A percentile compares a stretch with the other conserved stretches of the same genome.
phyloP scores from a whole-genome alignment of 352 stramenopile genomes.

The Globisporangium nodosum region DNA sequence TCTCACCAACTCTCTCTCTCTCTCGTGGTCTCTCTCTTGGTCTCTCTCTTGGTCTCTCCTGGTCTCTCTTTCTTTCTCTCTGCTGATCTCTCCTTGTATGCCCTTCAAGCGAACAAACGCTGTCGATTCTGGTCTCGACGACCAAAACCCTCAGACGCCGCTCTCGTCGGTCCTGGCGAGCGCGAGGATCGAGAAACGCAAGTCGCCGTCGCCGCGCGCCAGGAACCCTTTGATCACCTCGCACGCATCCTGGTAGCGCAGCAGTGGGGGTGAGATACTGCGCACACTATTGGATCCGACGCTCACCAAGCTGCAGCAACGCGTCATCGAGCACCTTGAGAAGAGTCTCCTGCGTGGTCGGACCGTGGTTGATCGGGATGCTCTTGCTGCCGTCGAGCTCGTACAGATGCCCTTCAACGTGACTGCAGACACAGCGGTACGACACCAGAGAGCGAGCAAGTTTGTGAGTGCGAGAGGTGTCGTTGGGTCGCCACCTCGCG shows the following conservation, averaged over 20 bases:
- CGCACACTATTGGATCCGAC: too few species aligned
- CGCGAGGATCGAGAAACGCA: constrained; percentile 95
- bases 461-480: not conserved
- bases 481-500: not conserved
- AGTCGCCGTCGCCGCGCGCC: constrained; percentile 89
- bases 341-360: constrained; percentile 79
- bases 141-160: not conserved
- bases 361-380: constrained; percentile 91
- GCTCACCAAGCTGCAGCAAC: too few species aligned
- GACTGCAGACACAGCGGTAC: constrained; percentile 21
- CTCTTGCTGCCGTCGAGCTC: constrained; percentile 96
- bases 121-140: too few species aligned
- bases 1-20: too few species aligned
- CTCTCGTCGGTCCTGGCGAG: constrained; percentile 70
- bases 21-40: not conserved
- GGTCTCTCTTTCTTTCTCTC: not conserved
- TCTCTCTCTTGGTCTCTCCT: not conserved
- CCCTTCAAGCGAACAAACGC: too few species aligned
- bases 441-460: not conserved
- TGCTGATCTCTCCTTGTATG: too few species aligned
- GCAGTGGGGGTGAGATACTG: too few species aligned
- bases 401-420: constrained; percentile 90
- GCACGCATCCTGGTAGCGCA: constrained; percentile 68
- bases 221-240: constrained; percentile 92
- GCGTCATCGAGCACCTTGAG: constrained; percentile 42